Conservation (phyloP, 2,329 filamentous ascomycete genomes). For the Mycocentrospora acerina region DNA sequence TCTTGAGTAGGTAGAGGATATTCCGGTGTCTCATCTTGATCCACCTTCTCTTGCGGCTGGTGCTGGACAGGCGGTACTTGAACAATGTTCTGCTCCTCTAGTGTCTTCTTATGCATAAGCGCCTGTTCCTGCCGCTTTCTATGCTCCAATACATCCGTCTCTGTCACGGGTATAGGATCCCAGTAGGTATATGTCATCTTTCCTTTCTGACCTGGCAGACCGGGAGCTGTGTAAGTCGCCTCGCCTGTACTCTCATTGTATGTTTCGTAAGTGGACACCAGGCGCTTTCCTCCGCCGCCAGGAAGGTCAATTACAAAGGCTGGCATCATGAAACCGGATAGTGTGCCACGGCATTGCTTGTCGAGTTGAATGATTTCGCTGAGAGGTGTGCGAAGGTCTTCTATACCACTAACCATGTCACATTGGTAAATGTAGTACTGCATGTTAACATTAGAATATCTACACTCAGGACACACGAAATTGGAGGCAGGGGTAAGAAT, state of each 20-base stretch:
- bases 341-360: slow-evolving; percentile 58
- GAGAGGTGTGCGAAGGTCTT: slow-evolving; percentile 64
- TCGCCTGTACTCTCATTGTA: slow-evolving; percentile 58
- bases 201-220: slow-evolving; percentile 47
- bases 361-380: slow-evolving; percentile 61
- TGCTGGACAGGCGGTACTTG: no score
- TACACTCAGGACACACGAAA: no score
- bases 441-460: neutral
- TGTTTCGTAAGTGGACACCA: slow-evolving; percentile 54
- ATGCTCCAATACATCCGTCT: slow-evolving; percentile 1
- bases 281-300: slow-evolving; percentile 63
- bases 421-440: slow-evolving; percentile 68
- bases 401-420: slow-evolving; percentile 62
- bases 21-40: no score
- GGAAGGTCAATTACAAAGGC: slow-evolving; percentile 65
- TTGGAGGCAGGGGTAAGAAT: no score
- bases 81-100: neutral
- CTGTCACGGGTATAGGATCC: slow-evolving; percentile 47
- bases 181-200: slow-evolving; percentile 56
- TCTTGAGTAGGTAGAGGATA: no score
- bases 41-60: no score
- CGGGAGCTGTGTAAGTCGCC: slow-evolving; percentile 59
- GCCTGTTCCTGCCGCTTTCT: slow-evolving; percentile 7
- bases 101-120: slow-evolving; percentile 1
- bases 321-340: slow-evolving; percentile 65